Conservation (phyloP, 75 land plant species). For the Ceratopteris richardii region DNA sequence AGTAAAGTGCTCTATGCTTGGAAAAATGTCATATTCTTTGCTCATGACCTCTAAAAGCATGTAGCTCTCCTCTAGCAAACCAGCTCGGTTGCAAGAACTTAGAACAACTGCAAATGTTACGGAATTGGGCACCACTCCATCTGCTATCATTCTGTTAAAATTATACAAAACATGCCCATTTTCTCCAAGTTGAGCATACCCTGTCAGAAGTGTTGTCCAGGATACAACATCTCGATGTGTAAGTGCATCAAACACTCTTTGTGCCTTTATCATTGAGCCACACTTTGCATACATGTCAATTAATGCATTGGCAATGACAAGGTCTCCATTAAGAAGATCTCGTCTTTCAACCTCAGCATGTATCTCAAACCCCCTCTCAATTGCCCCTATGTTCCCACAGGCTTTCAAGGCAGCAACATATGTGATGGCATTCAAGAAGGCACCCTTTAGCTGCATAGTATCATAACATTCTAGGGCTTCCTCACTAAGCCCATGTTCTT, state of each 20-base stretch:
- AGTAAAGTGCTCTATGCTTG: slow-evolving; percentile 2
- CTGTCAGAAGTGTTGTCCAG: slow-evolving; percentile 56
- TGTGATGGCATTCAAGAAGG: slow-evolving; percentile 41
- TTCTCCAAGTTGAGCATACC: slow-evolving; percentile 34
- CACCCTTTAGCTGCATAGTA: slow-evolving; percentile 23
- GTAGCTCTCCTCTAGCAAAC: background rate
- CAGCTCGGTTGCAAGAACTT: background rate
- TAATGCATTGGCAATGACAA: slow-evolving; percentile 8
- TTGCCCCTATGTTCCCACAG: slow-evolving; percentile 44
- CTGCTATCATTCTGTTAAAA: slow-evolving; percentile 40
- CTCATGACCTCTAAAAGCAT: slow-evolving; percentile 2
- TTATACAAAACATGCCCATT: slow-evolving; percentile 32
- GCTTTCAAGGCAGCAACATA: slow-evolving; percentile 47
- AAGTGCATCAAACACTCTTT: slow-evolving; percentile 37
- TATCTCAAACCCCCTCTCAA: slow-evolving; percentile 30
- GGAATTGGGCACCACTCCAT: slow-evolving; percentile 43
- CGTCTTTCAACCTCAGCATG: background rate
- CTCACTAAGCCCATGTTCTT: slow-evolving; percentile 7
- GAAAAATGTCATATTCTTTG: background rate
- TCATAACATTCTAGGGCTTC: slow-evolving; percentile 47
- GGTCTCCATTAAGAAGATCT: background rate
- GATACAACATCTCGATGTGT: slow-evolving; percentile 41
- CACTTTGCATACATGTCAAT: slow-evolving; percentile 51
- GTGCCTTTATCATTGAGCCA: slow-evolving; percentile 23
- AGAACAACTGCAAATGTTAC: slow-evolving; percentile 50